Evolutionary conservation across 75 land plant genomes (phyloP).

Genomic region (Cunninghamia lanceolata): DNA sequence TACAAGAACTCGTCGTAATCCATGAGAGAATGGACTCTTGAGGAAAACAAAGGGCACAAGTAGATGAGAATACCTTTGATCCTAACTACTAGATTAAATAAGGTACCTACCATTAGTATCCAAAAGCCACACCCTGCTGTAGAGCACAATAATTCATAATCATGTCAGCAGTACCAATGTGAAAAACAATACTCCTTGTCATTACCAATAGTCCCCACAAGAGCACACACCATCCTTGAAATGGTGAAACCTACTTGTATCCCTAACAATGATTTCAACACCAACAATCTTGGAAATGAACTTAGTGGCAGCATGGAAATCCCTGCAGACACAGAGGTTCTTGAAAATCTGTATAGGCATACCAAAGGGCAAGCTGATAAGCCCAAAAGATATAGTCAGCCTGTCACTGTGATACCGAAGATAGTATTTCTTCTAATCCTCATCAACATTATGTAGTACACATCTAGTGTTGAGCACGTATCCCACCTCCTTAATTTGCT

Average conservation of each 20-base stretch:
- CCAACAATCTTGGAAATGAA: conserved; percentile 13
- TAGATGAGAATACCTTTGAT: background rate
- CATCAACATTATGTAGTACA: conserved; percentile 12
- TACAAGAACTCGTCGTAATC: background rate
- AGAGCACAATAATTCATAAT: background rate
- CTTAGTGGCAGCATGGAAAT: conserved; percentile 20
- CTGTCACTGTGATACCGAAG: conserved; percentile 24
- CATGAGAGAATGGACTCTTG: background rate
- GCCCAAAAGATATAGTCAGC: conserved; percentile 24
- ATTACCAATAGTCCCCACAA: conserved; percentile 27
- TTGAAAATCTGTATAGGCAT: conserved; percentile 17
- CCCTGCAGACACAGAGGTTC: conserved; percentile 25
- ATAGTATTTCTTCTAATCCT: conserved; percentile 12
- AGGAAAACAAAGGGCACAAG: background rate
- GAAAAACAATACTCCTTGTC: background rate
- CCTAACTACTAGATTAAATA: background rate
- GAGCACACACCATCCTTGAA: conserved; percentile 24
- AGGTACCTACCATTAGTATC: background rate
- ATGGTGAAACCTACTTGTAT: conserved; percentile 23
- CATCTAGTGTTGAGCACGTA: conserved; percentile 17
- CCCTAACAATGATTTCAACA: conserved; percentile 24
- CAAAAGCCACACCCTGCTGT: background rate
- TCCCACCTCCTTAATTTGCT: conserved; percentile 8
- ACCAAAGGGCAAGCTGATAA: conserved; percentile 4
- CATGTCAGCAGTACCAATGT: background rate